These are phyloP conservation scores for Boehmeria nivea DNA, from an alignment of 306 rosid species.

Conservation along the genomic window DNA sequence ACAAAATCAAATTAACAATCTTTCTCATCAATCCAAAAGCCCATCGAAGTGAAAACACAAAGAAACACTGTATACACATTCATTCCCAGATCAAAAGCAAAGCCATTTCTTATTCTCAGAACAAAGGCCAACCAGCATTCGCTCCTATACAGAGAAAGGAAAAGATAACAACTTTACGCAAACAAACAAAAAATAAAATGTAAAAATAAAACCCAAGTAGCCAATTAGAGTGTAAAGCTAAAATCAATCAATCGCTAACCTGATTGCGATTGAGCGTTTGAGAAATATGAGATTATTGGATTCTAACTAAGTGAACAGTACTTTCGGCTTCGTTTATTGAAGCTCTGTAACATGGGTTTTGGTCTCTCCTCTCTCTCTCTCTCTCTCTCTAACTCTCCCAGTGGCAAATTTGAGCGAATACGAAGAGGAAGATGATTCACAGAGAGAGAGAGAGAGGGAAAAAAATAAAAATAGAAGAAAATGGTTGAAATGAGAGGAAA, in stretches of 20 bases:
- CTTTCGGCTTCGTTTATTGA: neutral
- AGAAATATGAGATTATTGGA: neutral
- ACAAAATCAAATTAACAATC: too few relatives aligned
- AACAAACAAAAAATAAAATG: neutral
- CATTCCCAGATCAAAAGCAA: constrained; percentile 6
- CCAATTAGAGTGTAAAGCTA: neutral
- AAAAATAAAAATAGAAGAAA: neutral
- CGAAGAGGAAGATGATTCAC: constrained; percentile 5
- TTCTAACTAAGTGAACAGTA: neutral
- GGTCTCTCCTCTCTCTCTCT: neutral
- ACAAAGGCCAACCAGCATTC: neutral
- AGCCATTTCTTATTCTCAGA: neutral
- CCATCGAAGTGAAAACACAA: neutral
- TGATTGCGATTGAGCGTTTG: constrained; percentile 12
- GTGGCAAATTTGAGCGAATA: constrained; percentile 18
- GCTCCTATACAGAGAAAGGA: constrained; percentile 2
- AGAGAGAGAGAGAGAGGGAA: neutral
- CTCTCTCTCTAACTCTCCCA: constrained; percentile 7
- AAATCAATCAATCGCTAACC: neutral
- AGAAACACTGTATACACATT: neutral
- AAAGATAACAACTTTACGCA: constrained; percentile 4
- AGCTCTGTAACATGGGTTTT: too few relatives aligned
- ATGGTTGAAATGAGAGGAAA: neutral
- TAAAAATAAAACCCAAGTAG: neutral
- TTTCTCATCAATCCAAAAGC: constrained; percentile 14